A percentile compares a stretch with the other conserved stretches of the same genome.
Evolutionary conservation across 169 alveolate species (phyloP).

Genomic region (Plasmodium cynomolgi): DNA sequence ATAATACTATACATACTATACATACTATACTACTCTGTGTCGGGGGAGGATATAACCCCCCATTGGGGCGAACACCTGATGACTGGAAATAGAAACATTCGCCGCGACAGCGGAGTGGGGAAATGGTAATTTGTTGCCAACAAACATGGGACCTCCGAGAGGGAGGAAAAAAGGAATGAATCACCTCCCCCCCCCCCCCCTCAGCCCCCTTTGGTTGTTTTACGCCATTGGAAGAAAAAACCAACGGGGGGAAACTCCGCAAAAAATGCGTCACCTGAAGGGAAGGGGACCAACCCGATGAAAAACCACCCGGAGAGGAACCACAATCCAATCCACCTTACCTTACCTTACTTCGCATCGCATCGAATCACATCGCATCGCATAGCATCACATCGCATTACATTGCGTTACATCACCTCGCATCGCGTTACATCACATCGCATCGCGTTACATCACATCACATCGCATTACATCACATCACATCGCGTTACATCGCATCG

Average conservation of each 20-base stretch:
- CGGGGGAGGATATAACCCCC: not conserved
- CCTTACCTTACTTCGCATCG: not conserved
- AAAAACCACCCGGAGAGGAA: too few relatives aligned
- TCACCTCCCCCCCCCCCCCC: not conserved
- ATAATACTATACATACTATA: too few relatives aligned
- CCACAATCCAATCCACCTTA: not conserved
- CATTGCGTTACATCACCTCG: too few relatives aligned
- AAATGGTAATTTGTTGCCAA: not conserved
- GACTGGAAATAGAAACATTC: not conserved
- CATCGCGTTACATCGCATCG: not conserved
- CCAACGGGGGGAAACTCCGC: not conserved
- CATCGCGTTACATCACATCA: too few relatives aligned
- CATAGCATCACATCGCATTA: too few relatives aligned
- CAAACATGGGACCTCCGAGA: not conserved
- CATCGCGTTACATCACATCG: too few relatives aligned
- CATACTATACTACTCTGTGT: not conserved
- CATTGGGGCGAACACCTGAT: not conserved
- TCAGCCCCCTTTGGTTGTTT: not conserved
- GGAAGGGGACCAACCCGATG: not conserved
- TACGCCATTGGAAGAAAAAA: not conserved
- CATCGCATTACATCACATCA: too few relatives aligned
- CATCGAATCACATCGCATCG: too few relatives aligned
- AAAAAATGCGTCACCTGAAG: not conserved
- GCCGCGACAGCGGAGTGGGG: not conserved
- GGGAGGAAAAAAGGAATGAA: not conserved